Conservation (phyloP, 2,329 filamentous ascomycete species). For the Fusarium nanum region DNA sequence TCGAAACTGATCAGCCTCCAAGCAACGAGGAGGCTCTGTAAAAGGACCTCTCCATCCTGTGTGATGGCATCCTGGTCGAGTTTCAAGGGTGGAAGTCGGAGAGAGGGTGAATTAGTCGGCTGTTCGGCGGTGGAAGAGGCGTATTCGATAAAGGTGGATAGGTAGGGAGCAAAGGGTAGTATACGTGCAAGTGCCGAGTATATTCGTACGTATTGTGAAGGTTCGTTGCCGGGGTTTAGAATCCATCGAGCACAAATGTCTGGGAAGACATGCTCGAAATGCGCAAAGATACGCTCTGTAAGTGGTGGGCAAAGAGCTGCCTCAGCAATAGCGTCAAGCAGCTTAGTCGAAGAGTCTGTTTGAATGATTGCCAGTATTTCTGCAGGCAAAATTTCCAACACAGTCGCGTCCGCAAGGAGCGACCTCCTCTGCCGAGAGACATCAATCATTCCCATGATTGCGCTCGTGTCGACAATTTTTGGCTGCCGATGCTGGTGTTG, state of each 20-base stretch:
- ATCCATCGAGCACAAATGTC: constrained; percentile 88
- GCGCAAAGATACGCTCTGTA: constrained; percentile 78
- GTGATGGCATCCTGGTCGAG: constrained; percentile 47
- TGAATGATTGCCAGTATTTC: constrained; percentile 77
- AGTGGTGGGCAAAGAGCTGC: constrained; percentile 75
- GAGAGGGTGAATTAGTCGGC: constrained; percentile 37
- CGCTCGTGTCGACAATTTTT: constrained; percentile 48
- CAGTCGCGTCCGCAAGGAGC: constrained; percentile 65
- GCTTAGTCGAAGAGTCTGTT: constrained; percentile 70
- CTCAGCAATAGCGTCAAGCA: constrained; percentile 77
- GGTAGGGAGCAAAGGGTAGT: constrained; percentile 82
- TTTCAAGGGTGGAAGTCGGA: constrained; percentile 48
- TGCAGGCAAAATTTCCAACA: constrained; percentile 71
- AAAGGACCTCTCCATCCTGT: constrained; percentile 39
- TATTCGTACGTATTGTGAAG: constrained; percentile 55
- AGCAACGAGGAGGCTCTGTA: constrained; percentile 58
- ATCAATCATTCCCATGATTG: constrained; percentile 67
- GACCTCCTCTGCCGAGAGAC: constrained; percentile 66
- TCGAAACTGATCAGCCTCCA: constrained; percentile 87
- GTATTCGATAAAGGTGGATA: constrained; percentile 75
- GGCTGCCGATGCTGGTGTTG: constrained; percentile 44
- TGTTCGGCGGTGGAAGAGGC: constrained; percentile 25
- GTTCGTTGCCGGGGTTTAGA: constrained; percentile 56
- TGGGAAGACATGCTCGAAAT: constrained; percentile 80
- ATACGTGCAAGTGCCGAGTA: constrained; percentile 82